Base-by-base conservation (phyloP, 2,329 filamentous ascomycete genomes). In the Sodiomyces alkalinus region DNA sequence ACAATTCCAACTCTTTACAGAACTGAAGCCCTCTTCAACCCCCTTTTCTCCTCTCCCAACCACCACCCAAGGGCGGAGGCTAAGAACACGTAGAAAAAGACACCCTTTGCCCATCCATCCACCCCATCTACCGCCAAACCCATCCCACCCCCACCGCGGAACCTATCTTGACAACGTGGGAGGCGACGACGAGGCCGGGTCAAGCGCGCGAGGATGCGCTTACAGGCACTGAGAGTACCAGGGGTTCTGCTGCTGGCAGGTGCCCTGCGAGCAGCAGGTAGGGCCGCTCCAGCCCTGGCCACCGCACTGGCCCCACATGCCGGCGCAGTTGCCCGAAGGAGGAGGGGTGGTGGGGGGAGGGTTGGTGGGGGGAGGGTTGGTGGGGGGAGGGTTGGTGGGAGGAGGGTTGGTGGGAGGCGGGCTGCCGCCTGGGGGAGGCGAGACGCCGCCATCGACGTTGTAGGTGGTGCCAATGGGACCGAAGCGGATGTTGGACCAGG, bases 401-500 rank as follows among this genome's bases (percentile, higher is more conserved):
- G 30, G 27, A n/a, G n/a, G n/a, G n/a, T n/a, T n/a, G n/a, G n/a
- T n/a, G n/a, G 7, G 33, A 32, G 13, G 29, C 30, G 15, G 24
- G n/a, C n/a, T 16, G 7, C 33, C 14, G 18, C 6, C 10, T 6
- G 17, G 6, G 17, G 26, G 18, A 11, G 26, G 16, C 5, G 5
- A 15, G 12, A 7, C 13, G 17, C 7, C 26, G 17, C 17, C 26
- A 13, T 12, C 15, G 27, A 12, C 12, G 9, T 24, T 17, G 21
- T 36, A 28, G 30, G 61, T 65, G 10, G 55, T 56, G 35, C 55
- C 55, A 32, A 64, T 51, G 22, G 58, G 52, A 8, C 61, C 61
- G 36, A 57, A 51, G 45, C 53, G 59, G 45, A 65, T 60, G 49
- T 64, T 63, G 27, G 58, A 62, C 47, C 52, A 66, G 21, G 46